phyloP scores from a whole-genome alignment of 2,329 filamentous ascomycete genomes.

The Karstenula rhodostoma region DNA sequence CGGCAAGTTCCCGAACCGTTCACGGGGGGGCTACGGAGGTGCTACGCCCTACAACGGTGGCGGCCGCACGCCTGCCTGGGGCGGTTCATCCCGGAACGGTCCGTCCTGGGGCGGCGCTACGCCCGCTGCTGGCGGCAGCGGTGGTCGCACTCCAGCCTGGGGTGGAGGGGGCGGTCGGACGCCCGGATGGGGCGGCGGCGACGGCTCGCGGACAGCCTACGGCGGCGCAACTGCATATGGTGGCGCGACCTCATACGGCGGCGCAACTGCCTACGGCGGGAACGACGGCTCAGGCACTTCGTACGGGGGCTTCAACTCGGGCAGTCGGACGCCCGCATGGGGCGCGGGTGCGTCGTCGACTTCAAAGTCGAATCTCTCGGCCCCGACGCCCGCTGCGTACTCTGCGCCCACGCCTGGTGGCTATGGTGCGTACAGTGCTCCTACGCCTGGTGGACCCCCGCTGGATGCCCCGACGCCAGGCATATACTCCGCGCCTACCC shows the following conservation, averaged over 20 bases:
- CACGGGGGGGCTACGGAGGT: constrained; percentile 50
- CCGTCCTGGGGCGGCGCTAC: constrained; percentile 57
- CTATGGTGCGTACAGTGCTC: constrained; percentile 47
- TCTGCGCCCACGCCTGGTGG: constrained; percentile 46
- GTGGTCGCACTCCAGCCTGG: constrained; percentile 54
- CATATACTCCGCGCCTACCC: constrained; percentile 48
- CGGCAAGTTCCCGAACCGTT: constrained; percentile 45
- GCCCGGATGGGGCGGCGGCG: constrained; percentile 57
- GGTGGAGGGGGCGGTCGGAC: constrained; percentile 55
- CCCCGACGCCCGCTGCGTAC: constrained; percentile 46
- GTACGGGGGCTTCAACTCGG: constrained; percentile 60
- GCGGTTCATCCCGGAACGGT: constrained; percentile 54
- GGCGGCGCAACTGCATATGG: constrained; percentile 53
- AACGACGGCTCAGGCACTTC: constrained; percentile 51
- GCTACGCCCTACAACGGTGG: constrained; percentile 46
- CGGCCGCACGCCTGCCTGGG: constrained; percentile 45
- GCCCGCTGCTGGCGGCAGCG: constrained; percentile 50
- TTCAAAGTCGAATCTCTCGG: constrained; percentile 41
- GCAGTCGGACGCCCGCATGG: constrained; percentile 63
- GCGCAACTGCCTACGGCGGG: constrained; percentile 61
- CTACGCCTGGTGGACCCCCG: constrained; percentile 46
- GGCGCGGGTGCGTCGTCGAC: constrained; percentile 59
- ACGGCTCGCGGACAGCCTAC: constrained; percentile 47
- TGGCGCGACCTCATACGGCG: constrained; percentile 58
- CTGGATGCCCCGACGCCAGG: constrained; percentile 51